Percentiles rank a stretch among this genome's conserved stretches.
Evolutionary conservation across 345 rosid species (phyloP).

Genomic region (Carallia brachiata): DNA sequence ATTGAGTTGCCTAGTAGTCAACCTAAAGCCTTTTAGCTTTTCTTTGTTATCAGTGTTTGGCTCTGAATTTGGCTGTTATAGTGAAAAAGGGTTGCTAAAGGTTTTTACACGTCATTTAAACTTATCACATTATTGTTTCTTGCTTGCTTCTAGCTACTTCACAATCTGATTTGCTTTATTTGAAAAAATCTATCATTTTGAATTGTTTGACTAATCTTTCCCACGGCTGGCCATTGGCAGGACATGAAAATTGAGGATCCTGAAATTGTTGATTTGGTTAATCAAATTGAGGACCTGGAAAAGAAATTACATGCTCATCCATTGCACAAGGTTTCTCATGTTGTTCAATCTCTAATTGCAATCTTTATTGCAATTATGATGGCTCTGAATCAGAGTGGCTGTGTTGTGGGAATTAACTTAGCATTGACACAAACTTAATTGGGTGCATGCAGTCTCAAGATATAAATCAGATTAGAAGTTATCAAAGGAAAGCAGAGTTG

Average conservation of each 20-base stretch:
- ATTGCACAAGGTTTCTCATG: conserved; percentile 66
- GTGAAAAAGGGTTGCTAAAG: background rate
- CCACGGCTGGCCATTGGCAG: conserved; percentile 35
- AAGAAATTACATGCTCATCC: conserved; percentile 81
- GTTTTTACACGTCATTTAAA: background rate
- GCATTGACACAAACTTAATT: background rate
- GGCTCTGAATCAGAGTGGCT: background rate
- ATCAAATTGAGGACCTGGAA: conserved; percentile 78
- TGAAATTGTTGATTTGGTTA: conserved; percentile 81
- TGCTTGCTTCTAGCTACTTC: background rate
- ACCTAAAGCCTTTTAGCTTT: no score
- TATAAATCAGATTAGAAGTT: conserved; percentile 69
- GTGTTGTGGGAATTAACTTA: conserved; percentile 3
- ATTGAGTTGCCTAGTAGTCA: no score
- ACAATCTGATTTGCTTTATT: background rate
- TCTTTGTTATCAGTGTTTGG: background rate
- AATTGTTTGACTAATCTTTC: background rate
- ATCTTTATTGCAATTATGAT: background rate
- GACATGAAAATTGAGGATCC: conserved; percentile 95
- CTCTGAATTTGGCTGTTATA: background rate
- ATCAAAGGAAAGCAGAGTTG: conserved; percentile 87
- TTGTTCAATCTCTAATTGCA: background rate
- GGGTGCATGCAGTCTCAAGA: conserved; percentile 66
- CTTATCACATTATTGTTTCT: no score
- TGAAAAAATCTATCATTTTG: background rate